Conservation (phyloP, 1,139 yeast species). For the Pichia sp. region DNA sequence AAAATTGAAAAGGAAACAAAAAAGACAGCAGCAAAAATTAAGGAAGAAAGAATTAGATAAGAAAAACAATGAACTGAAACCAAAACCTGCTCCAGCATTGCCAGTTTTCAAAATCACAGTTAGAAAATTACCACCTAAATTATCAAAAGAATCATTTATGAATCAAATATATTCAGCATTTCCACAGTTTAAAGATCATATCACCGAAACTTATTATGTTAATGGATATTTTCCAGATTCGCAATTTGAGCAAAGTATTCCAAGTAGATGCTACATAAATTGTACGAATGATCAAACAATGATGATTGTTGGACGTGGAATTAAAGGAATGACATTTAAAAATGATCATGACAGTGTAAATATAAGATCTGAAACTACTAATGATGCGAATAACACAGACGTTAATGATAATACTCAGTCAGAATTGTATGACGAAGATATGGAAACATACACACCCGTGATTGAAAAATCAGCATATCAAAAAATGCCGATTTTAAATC, state of each 20-base stretch:
- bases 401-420: background rate
- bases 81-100: background rate
- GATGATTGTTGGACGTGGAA: slow-evolving; percentile 13
- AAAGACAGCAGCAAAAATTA: slow-evolving; percentile 1
- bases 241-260: slow-evolving; percentile 18
- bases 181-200: slow-evolving; percentile 6
- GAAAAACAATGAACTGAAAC: background rate
- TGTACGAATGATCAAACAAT: slow-evolving; percentile 19
- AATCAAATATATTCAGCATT: slow-evolving; percentile 9
- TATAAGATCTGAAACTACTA: background rate
- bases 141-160: slow-evolving; percentile 29
- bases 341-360: background rate
- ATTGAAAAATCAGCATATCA: slow-evolving; percentile 19
- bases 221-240: slow-evolving; percentile 30
- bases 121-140: slow-evolving; percentile 34
- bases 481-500: slow-evolving; percentile 12
- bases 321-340: slow-evolving; percentile 14
- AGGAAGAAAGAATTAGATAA: background rate
- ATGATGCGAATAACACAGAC: background rate
- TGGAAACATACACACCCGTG: slow-evolving; percentile 13
- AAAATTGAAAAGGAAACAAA: background rate
- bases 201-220: slow-evolving; percentile 30
- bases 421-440: slow-evolving; percentile 1
- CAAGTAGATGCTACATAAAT: slow-evolving; percentile 24
- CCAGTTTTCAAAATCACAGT: slow-evolving; percentile 28